A percentile compares a stretch with the other conserved stretches of the same genome.
phyloP scores from a whole-genome alignment of 768 basidiomycete species.

The Candolleomyces aberdarensis region DNA sequence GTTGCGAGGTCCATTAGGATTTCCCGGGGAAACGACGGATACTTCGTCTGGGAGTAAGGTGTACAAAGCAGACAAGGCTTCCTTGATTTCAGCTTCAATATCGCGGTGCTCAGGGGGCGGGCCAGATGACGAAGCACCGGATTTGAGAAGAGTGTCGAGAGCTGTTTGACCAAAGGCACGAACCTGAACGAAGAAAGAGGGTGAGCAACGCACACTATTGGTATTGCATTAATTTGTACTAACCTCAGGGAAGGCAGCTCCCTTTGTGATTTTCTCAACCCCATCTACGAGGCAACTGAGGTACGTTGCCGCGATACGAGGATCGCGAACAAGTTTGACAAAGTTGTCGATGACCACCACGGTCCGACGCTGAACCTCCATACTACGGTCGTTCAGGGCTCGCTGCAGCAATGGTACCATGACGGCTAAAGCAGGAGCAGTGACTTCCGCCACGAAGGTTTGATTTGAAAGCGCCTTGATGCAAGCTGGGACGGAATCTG shows the following conservation, averaged over 20 bases:
- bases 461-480: slow-evolving; percentile 95
- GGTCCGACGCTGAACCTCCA: slow-evolving; percentile 92
- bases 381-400: slow-evolving; percentile 91
- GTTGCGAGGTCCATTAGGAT: slow-evolving; percentile 49
- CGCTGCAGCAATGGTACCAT: slow-evolving; percentile 89
- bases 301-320: slow-evolving; percentile 85
- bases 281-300: slow-evolving; percentile 85
- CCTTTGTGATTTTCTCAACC: slow-evolving; percentile 83
- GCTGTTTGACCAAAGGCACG: slow-evolving; percentile 90
- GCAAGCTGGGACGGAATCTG: slow-evolving; percentile 82
- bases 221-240: slow-evolving; percentile 14
- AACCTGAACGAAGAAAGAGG: slow-evolving; percentile 43
- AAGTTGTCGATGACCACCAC: slow-evolving; percentile 95
- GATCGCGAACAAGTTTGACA: slow-evolving; percentile 94
- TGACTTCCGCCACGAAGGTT: slow-evolving; percentile 97
- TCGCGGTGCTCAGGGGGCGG: slow-evolving; percentile 72
- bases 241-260: slow-evolving; percentile 95
- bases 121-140: slow-evolving; percentile 77
- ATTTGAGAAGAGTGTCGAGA: slow-evolving; percentile 71
- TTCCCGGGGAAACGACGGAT: slow-evolving; percentile 34
- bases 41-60: slow-evolving; percentile 56
- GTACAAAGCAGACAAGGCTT: slow-evolving; percentile 53
- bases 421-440: slow-evolving; percentile 92
- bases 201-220: not conserved
- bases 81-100: slow-evolving; percentile 57